These are phyloP conservation scores for Fusarium cyanostomum DNA, from an alignment of 2,329 filamentous ascomycete genomes.

Conservation along the genomic window DNA sequence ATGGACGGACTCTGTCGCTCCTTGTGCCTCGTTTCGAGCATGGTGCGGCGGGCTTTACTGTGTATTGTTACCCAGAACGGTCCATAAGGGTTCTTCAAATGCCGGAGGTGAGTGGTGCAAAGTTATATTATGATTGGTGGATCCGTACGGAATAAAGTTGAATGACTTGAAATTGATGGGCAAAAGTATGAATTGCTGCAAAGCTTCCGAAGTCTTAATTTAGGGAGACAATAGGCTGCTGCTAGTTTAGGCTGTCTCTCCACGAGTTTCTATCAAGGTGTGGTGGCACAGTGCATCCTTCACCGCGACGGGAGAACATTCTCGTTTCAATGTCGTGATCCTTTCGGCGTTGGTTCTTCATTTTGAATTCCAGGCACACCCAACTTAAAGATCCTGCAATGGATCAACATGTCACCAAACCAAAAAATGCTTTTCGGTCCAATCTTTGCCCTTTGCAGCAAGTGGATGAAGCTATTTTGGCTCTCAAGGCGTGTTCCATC, in stretches of 20 bases:
- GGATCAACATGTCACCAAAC: constrained; percentile 13
- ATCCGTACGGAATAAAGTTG: not conserved
- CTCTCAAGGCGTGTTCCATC: constrained; percentile 4
- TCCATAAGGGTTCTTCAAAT: constrained; percentile 1
- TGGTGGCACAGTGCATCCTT: not conserved
- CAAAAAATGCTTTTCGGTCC: not conserved
- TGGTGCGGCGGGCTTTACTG: constrained; percentile 18
- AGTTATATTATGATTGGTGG: constrained; percentile 7
- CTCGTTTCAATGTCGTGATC: constrained; percentile 12
- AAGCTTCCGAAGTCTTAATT: constrained; percentile 11
- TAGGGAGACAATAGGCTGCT: constrained; percentile 4
- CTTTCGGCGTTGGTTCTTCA: not conserved
- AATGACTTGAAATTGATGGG: not conserved
- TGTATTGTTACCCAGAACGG: constrained; percentile 1
- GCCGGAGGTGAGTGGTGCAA: not conserved
- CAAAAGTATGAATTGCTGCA: not conserved
- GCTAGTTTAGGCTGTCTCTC: not conserved
- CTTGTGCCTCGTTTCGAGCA: constrained; percentile 30
- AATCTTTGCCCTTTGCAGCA: constrained; percentile 9
- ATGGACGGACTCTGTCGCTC: constrained; percentile 26
- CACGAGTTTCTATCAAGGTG: not conserved
- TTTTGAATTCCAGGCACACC: not conserved
- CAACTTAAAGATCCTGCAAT: constrained; percentile 6
- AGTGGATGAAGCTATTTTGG: not conserved
- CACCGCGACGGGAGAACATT: too few relatives aligned